Evolutionary conservation across 208 protist species (phyloP), one percentile per base, ranked within the genome.

Genomic region (Acanthamoeba polyphaga): DNA sequence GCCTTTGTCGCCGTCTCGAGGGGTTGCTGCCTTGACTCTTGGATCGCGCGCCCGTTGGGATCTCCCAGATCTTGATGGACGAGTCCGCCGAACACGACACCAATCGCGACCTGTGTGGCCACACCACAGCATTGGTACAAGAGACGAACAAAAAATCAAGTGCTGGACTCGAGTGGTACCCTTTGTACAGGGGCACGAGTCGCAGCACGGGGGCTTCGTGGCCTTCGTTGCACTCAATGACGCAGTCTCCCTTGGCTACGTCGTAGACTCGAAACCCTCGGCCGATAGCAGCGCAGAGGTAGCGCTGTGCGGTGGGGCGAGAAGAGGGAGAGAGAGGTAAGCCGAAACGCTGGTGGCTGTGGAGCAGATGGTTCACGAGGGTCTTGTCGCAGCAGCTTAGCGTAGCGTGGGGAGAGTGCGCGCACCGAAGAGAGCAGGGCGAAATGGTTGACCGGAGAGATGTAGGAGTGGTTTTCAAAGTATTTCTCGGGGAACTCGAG

Each of bases 191-290:
- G 17, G 89, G 34, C 27, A 94, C 53, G 1, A 94, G 66, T 34
- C 72, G 55, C 15, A 80, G 55, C n/a, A 94, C 89, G 29, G 66
- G 43, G 6, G 89, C 89, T 19, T 84, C 72, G 22, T 94, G 89
- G 29, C 62, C 89, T 80, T 94, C 53, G 1, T 58, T 78, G 66
- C 72, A 64, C 22, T 78, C 49, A n/a, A 94, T 85, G 24, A 94
- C 72, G 27, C 89, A 94, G 38, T 70, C 34, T 9, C 62, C 89
- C 43, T 60, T 24, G 3, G 72, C 49, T n/a, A 94, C 64, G 49
- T 94, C 89, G 32, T 94, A 94, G n/a, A 94, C 89, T 7, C 89
- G 66, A 55, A 94, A 94, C 8, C 89, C 89, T 80, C 51, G 49
- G 12, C 64, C 64, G 22, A 94, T 51, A 24, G 70, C 66, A 17